Evolutionary conservation across 176 grass and related monocot species (phyloP), one percentile per base, ranked within the genome.

Genomic region (Phyllostachys edulis): DNA sequence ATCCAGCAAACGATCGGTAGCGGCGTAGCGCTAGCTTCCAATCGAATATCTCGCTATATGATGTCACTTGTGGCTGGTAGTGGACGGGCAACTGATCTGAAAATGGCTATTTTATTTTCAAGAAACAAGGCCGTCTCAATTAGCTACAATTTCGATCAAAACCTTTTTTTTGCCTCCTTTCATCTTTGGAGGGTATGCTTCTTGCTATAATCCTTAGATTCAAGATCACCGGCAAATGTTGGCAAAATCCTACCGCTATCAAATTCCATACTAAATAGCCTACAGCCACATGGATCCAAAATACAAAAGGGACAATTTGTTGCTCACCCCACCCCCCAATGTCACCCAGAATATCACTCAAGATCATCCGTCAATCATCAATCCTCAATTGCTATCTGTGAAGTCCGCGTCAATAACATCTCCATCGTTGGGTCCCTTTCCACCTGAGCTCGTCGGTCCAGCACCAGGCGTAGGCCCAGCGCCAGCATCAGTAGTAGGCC

Each of bases 331-430:
- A 73, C 70, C 63, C 46, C 63, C 67, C 42, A 82, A 46, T 62
- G 15, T 21, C 63, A 77, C 44, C 27, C 41, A 54, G 16, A 85
- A 77, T 20, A 56, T 67, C 76, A 54, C 60, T 71, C 67, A 79
- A 16, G 37, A 49, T 14, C 29, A 64, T 64, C 10, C 27, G 47
- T 75, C 69, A 8, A 75, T 45, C 37, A 47, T 29, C 39, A 51
- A 71, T 29, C 5, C n/a, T 95, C 83, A 95, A 66, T 94, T 94
- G 88, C 91, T 96, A 38, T 99, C 96, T 39, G 93, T 92, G 79
- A 99, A 99, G 81, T 99, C 96, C 1, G 90, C 96, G 2, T 99
- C 96, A 37, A 99, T 99, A 41, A 96, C 96, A 86, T 99, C 96
- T 16, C 89, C 96, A 61, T 84, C 85, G 45, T 92, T 87, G 9